Percentiles rank a stretch among this genome's conserved stretches.
Evolutionary conservation across 2,329 filamentous ascomycete genomes (phyloP).

Genomic region (Diaporthe destruens): DNA sequence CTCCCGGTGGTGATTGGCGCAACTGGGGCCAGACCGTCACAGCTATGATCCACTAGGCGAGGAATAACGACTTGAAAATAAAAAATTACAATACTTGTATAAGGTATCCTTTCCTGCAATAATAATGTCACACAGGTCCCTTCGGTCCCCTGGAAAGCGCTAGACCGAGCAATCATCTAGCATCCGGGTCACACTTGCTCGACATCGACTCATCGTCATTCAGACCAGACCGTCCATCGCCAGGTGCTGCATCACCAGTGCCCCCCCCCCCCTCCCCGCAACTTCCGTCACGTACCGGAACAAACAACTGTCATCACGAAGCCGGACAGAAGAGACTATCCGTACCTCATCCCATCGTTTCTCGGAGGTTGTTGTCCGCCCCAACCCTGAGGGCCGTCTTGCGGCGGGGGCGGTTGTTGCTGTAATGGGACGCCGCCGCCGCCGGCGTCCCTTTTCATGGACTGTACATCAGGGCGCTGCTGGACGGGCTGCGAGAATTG

Average conservation of each 20-base stretch:
- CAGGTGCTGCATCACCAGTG: too few species aligned
- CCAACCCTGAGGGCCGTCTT: slow-evolving; percentile 53
- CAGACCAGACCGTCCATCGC: background rate
- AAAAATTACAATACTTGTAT: slow-evolving; percentile 33
- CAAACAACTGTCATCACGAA: background rate
- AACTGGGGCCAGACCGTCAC: too few species aligned
- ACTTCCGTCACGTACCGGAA: background rate
- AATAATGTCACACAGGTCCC: background rate
- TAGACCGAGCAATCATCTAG: background rate
- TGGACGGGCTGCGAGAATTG: slow-evolving; percentile 78
- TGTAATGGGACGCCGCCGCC: slow-evolving; percentile 54
- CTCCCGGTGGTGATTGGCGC: too few species aligned
- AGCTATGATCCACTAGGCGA: too few species aligned
- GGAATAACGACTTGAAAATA: background rate
- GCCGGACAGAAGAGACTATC: slow-evolving; percentile 58
- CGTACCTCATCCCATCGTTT: slow-evolving; percentile 50
- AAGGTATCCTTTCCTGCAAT: slow-evolving; percentile 16
- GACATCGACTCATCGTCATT: background rate
- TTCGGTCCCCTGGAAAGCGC: background rate
- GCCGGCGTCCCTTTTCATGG: slow-evolving; percentile 57
- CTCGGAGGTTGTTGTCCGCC: slow-evolving; percentile 39
- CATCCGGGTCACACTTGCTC: background rate
- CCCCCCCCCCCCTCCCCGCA: too few species aligned
- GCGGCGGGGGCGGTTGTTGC: slow-evolving; percentile 50
- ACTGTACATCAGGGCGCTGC: slow-evolving; percentile 67